Evolutionary conservation across 805 yeast genomes (phyloP), one percentile per base, ranked within the genome.

Genomic region (Suhomyces tanzawaensis): DNA sequence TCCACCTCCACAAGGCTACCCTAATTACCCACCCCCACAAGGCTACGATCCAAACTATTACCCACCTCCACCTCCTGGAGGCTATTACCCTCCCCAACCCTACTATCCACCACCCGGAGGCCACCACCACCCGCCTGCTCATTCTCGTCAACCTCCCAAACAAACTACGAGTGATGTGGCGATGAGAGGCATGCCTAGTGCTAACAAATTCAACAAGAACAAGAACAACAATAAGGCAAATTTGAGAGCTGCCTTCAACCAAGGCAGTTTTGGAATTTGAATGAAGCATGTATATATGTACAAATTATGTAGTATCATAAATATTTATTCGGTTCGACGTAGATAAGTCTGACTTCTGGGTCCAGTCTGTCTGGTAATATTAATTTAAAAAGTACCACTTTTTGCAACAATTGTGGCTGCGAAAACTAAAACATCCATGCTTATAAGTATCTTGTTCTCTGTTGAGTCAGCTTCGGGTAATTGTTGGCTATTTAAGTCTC

Each of bases 201-300:
- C 71, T 4, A 61, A 52, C 16, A 59, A 52, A 37, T 55, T 51
- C 34, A 53, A 60, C 21, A 70, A 71, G 52, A 77, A 67, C 51
- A 57, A 62, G 36, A 62, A 55, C 17, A 58, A 66, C 24, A 76
- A 76, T 48, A 78, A 81, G 49, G 81, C 77, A 29, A 69, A 72
- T 37, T 66, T 84, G 31, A 71, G 88, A 48, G 73, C 78, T 36
- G 85, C 86, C 2, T 70, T 84, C 34, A 74, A 76, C 51, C 78
- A 76, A 40, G 85, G 84, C 21, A 72, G 72, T 38, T 84, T 82
- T 62, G 91, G 91, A 32, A 81, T 84, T 25, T 82, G n/a, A 25
- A 8, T 22, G 14, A 15, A n/a, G n/a, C n/a, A n/a, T n/a, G n/a
- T n/a, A n/a, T n/a, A n/a, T n/a, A n/a, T n/a, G n/a, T n/a, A n/a